phyloP scores from a whole-genome alignment of 768 basidiomycete species.

The Leccinum subtestaceum region DNA sequence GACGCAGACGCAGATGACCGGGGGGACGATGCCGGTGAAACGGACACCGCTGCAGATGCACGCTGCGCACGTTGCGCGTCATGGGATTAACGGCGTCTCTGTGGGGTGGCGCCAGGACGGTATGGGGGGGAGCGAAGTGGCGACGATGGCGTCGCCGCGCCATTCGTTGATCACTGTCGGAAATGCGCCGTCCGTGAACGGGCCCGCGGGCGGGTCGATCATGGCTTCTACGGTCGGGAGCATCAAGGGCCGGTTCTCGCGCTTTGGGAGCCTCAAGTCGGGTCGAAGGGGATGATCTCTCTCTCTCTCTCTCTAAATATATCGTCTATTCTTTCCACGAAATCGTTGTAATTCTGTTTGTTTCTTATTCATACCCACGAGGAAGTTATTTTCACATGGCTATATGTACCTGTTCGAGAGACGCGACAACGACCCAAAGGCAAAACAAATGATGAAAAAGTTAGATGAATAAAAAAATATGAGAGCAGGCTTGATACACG shows the following conservation, averaged over 20 bases:
- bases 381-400: conserved; percentile 4
- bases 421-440: conserved; percentile 4
- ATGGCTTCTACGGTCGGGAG: conserved; percentile 63
- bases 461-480: conserved; percentile 16
- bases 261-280: conserved; percentile 69
- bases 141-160: conserved; percentile 55
- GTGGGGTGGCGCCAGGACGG: conserved; percentile 66
- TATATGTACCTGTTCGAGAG: conserved; percentile 17
- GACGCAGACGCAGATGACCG: too few relatives aligned
- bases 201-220: conserved; percentile 53
- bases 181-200: conserved; percentile 37
- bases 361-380: conserved; percentile 20
- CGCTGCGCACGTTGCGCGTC: conserved; percentile 75
- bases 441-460: background rate
- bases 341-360: conserved; percentile 8
- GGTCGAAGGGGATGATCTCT: conserved; percentile 35
- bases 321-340: background rate
- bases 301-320: background rate
- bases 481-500: conserved; percentile 1
- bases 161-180: conserved; percentile 76
- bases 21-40: conserved; percentile 38
- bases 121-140: conserved; percentile 38
- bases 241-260: conserved; percentile 71
- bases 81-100: conserved; percentile 80
- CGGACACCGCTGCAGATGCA: conserved; percentile 79